Base-by-base conservation (phyloP, 2,329 filamentous ascomycete species). In the Trichoderma semiorbis region DNA sequence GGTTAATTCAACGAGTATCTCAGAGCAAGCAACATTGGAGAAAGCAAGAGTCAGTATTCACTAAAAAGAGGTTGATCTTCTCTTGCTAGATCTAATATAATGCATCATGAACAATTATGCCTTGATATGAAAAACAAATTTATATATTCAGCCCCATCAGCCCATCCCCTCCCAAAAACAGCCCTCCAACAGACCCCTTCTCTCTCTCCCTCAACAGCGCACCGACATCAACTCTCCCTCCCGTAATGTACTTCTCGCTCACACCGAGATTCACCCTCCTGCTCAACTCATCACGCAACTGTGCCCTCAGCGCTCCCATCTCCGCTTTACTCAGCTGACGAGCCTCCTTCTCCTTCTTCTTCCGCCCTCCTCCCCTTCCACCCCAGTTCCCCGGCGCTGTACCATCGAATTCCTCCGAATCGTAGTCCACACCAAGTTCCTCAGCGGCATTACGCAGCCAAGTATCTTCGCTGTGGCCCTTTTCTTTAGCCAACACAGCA, bases 351-450 rank as follows among this genome's bases (percentile, higher is more conserved):
- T 96, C 92, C 82, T 93, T 93, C 82, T 89, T 86, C 81, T 91
- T 92, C 53, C 93, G 84, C 1, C 92, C 91, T 50, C 89, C 89
- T 8, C 94, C 94, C 43, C 93, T 86, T 0, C 92, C 91, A 69
- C 85, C 86, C 7, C 90, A 89, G 8, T 85, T 86, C 50, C 86
- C 91, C 72, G 73, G 71, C 8, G 94, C 91, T 55, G 94, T 92
- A 39, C 96, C 94, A 75, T 92, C 92, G 73, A 97, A 91, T 60
- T 97, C 94, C 43, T 97, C 94, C 73, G 90, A 92, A 78, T 98
- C 94, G 79, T 97, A 97, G 67, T 98, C 95, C 0, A 98, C 93
- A 1, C 96, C 96, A 0, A 99, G 86, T 74, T 98, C 95, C 72
- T 98, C 94, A 0, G 96, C 96, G 0, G 94, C 95, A 62, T 89